Base-by-base conservation (phyloP, 306 rosid genomes). In the Vigna unguiculata region DNA sequence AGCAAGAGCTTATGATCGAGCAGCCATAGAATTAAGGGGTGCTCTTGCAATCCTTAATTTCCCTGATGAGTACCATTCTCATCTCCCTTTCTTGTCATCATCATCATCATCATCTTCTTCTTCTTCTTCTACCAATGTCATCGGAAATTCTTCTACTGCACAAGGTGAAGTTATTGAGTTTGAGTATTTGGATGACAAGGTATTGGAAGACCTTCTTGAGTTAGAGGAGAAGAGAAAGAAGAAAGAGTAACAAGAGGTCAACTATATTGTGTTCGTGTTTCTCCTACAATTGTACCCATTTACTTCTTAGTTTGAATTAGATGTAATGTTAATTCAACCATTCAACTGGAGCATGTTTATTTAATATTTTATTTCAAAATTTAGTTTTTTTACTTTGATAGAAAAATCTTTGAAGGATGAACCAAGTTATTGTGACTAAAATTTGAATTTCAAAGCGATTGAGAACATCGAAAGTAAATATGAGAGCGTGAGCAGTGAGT, bases 1-100 rank as follows among this genome's bases (percentile, higher is more conserved):
- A 4, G 93, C 96, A 10, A 69, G 89, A 70, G 96, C 96, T 41
- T 90, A 90, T 75, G 96, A 90, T 78, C 77, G 87, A 43, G 96
- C 91, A 17, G 96, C 96, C 9, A 88, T 88, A 75, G 67, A 76
- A 52, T 71, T 90, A 13, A 67, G 57, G 15, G 91, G 90, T 47
- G 86, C 83, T 48, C 87, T 83, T 65, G 93, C 93, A 7, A 82
- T 77, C 6, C 88, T 86, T 4, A 87, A 78, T 60, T 78, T 78
- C 17, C 82, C 82, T 0, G 9, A 78, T 45, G 71, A 78, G 46
- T 70, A 19, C 22, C 12, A 19, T 72, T 20, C 24, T 48, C 85
- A 81, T 65, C 81, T 86, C 20, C 88, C 89, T 34, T 55, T 1
- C 22, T 7, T 59, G 0, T 32, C 47, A 0, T 48, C 80, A 9